These are phyloP conservation scores for Agrocybe praecox DNA, from an alignment of 768 basidiomycete species.

Conservation along the genomic window DNA sequence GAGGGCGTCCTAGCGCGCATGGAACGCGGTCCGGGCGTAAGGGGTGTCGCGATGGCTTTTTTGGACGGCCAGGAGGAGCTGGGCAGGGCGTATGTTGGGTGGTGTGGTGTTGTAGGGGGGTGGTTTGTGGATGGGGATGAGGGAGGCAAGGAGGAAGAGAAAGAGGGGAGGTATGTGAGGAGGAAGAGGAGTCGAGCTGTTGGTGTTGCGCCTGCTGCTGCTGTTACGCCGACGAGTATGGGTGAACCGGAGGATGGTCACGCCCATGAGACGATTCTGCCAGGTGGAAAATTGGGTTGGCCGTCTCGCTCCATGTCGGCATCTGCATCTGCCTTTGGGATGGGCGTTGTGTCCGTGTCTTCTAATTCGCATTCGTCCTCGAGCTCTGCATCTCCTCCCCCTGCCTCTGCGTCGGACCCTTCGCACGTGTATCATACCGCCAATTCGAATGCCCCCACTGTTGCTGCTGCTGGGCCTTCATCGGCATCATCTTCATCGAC, in stretches of 20 bases:
- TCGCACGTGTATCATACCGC: neutral
- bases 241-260: neutral
- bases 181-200: slow-evolving; percentile 1
- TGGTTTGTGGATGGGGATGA: slow-evolving; percentile 35
- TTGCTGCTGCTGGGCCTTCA: too few species aligned
- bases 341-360: neutral
- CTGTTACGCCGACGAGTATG: neutral
- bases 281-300: neutral
- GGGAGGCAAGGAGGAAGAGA: neutral
- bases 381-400: neutral
- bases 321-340: neutral
- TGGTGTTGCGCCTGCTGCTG: neutral
- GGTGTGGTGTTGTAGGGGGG: slow-evolving; percentile 58
- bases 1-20: slow-evolving; percentile 48
- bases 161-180: slow-evolving; percentile 3
- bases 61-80: slow-evolving; percentile 53
- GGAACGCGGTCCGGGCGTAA: slow-evolving; percentile 58
- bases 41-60: slow-evolving; percentile 64
- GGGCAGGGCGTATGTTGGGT: slow-evolving; percentile 55
- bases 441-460: neutral
- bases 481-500: too few species aligned
- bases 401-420: neutral
- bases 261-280: neutral
- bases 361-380: neutral
- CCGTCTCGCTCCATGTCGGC: neutral